Evolutionary conservation across 257 asterid genomes (phyloP).

Genomic region (Ophiorrhiza pumila): DNA sequence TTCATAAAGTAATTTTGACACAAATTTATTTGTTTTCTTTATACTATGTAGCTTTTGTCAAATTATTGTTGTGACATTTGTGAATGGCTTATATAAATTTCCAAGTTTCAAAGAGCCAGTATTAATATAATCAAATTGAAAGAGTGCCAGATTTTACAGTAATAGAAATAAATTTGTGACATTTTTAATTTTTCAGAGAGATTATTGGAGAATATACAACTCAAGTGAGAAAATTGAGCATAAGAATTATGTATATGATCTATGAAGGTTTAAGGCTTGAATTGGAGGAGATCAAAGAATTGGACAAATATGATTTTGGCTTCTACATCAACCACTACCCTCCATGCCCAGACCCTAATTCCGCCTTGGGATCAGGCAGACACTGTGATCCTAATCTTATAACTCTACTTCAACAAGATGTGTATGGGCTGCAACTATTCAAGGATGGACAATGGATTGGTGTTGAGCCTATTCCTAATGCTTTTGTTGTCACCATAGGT

Average conservation of each 20-base stretch:
- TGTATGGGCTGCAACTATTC: constrained; percentile 6
- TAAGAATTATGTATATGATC: constrained; percentile 10
- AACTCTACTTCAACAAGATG: constrained; percentile 16
- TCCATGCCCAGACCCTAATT: constrained; percentile 8
- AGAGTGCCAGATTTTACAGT: too few species aligned
- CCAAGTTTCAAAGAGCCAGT: too few species aligned
- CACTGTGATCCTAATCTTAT: constrained; percentile 19
- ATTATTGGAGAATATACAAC: constrained; percentile 8
- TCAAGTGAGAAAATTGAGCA: constrained; percentile 2
- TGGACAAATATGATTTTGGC: constrained; percentile 4
- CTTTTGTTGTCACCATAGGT: constrained; percentile 19
- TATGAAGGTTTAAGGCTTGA: constrained; percentile 18
- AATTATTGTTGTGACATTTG: too few species aligned
- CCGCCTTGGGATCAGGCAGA: constrained; percentile 7
- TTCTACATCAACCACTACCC: constrained; percentile 15
- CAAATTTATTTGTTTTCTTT: too few species aligned
- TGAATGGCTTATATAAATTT: too few species aligned
- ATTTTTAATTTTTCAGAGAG: constrained; percentile 5
- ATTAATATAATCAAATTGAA: too few species aligned
- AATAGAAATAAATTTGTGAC: too few species aligned
- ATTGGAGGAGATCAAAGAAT: not conserved
- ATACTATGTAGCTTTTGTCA: too few species aligned
- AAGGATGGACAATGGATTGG: constrained; percentile 18
- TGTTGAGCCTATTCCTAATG: constrained; percentile 15
- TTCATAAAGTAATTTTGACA: too few species aligned